phyloP scores from a whole-genome alignment of 2,329 filamentous ascomycete species.

The Coniochaeta hoffmannii region DNA sequence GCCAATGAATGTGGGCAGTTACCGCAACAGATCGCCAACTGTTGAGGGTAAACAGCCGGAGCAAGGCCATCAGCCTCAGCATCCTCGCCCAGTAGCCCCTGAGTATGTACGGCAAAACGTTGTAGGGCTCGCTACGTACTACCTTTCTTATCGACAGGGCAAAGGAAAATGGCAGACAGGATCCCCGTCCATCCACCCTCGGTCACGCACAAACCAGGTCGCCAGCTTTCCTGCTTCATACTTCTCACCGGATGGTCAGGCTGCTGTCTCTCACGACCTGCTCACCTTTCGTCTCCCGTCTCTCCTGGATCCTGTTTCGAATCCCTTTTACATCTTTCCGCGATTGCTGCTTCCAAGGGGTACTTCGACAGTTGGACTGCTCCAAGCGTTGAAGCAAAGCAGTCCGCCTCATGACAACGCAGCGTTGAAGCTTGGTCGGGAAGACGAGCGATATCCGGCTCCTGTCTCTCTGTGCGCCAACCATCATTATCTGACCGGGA shows the following conservation, averaged over 20 bases:
- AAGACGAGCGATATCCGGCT: constrained; percentile 24
- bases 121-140: not conserved
- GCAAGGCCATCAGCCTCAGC: not conserved
- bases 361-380: constrained; percentile 41
- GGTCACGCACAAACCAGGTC: not conserved
- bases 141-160: not conserved
- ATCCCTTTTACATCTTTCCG: not conserved
- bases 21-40: not conserved
- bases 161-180: not conserved
- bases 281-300: not conserved
- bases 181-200: not conserved
- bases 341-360: constrained; percentile 34
- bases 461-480: constrained; percentile 21
- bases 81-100: not conserved
- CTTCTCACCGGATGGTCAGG: not conserved
- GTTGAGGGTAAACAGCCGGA: not conserved
- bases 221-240: not conserved
- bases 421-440: constrained; percentile 27
- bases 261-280: not conserved
- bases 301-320: not conserved
- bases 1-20: not conserved
- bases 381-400: constrained; percentile 40
- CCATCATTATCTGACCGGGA: too few species aligned
- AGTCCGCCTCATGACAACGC: constrained; percentile 26
- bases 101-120: not conserved